These are phyloP conservation scores for Suhomyces ambrosiae DNA, from an alignment of 1,139 yeast genomes.

Conservation along the genomic window DNA sequence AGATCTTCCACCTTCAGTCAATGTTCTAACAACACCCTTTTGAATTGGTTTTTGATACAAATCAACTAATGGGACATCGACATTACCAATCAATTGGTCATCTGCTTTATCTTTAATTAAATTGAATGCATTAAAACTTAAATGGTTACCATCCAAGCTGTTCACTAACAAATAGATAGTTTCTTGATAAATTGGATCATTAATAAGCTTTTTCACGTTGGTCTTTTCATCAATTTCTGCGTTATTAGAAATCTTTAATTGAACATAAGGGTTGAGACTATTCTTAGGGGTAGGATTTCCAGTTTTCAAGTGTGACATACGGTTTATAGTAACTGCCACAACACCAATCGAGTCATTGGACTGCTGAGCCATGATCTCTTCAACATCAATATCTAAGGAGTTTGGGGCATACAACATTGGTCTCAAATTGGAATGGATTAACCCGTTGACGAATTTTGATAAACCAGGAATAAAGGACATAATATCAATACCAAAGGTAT, in stretches of 20 bases:
- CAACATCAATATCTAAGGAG: conserved; percentile 71
- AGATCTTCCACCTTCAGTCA: conserved; percentile 54
- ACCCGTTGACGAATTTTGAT: conserved; percentile 67
- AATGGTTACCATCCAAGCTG: conserved; percentile 54
- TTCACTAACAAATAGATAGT: conserved; percentile 61
- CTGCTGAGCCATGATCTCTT: conserved; percentile 64
- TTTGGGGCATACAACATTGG: conserved; percentile 86
- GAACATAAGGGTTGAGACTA: conserved; percentile 62
- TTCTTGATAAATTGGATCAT: conserved; percentile 66
- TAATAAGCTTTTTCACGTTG: conserved; percentile 55
- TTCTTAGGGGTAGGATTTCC: conserved; percentile 42
- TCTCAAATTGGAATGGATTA: conserved; percentile 68
- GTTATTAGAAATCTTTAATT: conserved; percentile 48
- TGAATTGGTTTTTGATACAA: conserved; percentile 55
- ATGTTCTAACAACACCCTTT: conserved; percentile 35
- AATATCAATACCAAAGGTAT: conserved; percentile 76
- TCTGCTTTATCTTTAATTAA: conserved; percentile 54
- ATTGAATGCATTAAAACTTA: conserved; percentile 56
- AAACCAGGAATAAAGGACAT: conserved; percentile 84
- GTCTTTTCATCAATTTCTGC: conserved; percentile 51
- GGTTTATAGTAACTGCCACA: conserved; percentile 60
- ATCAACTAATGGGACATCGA: conserved; percentile 57
- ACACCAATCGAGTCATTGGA: conserved; percentile 70
- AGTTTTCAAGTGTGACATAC: conserved; percentile 52
- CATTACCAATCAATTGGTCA: conserved; percentile 58